A percentile compares a stretch with the other conserved stretches of the same genome.
phyloP scores from a whole-genome alignment of 2,329 filamentous ascomycete genomes.

The Hymenoscyphus repandus region DNA sequence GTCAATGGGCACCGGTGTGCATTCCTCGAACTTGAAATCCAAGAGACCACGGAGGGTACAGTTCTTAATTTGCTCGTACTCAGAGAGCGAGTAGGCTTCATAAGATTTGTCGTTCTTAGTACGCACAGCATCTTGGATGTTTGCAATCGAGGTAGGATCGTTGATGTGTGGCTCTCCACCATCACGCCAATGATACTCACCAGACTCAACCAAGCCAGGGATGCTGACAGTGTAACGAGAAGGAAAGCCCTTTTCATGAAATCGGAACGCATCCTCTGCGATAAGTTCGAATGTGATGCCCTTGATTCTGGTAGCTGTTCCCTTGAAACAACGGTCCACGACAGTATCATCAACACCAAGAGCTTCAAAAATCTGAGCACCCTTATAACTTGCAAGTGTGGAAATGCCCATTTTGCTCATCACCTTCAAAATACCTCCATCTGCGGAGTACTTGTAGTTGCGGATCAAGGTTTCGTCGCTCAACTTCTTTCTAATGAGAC shows the following conservation, averaged over 20 bases:
- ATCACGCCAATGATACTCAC: conserved; percentile 98
- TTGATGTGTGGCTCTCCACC: conserved; percentile 94
- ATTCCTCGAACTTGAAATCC: conserved; percentile 92
- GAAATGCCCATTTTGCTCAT: conserved; percentile 99
- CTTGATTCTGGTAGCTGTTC: conserved; percentile 89
- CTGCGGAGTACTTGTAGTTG: conserved; percentile 96
- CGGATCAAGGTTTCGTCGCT: conserved; percentile 76
- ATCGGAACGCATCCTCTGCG: conserved; percentile 87
- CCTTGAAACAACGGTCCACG: conserved; percentile 90
- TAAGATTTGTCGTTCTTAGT: conserved; percentile 99
- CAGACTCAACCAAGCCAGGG: conserved; percentile 81
- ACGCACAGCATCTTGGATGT: conserved; percentile 92
- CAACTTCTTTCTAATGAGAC: conserved; percentile 85
- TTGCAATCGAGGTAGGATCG: conserved; percentile 89
- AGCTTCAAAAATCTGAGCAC: conserved; percentile 95
- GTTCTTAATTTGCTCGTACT: conserved; percentile 94
- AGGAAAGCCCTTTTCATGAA: conserved; percentile 91
- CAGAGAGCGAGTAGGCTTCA: conserved; percentile 87
- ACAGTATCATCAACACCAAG: conserved; percentile 89
- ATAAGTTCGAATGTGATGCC: conserved; percentile 92
- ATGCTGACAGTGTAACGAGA: conserved; percentile 71
- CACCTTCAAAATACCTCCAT: conserved; percentile 94
- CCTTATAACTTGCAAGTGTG: conserved; percentile 93
- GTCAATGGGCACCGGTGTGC: conserved; percentile 81
- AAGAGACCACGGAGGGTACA: conserved; percentile 91